Base-by-base conservation (phyloP, 495 filamentous ascomycete genomes). In the Penicillium lividum region DNA sequence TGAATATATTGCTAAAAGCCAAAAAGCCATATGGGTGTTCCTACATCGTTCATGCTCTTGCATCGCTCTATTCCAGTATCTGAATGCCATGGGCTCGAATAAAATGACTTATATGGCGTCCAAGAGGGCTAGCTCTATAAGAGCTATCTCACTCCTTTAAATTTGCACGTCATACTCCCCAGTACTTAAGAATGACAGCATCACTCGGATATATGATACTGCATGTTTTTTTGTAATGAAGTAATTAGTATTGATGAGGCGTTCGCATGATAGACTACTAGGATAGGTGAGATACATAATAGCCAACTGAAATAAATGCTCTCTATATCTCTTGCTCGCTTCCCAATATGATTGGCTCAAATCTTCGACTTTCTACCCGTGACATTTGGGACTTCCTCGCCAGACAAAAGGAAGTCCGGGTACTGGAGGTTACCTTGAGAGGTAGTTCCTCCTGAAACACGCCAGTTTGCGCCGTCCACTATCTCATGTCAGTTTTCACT, bases 321-420 rank as follows among this genome's bases (percentile, higher is more conserved):
- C 5, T 40, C 38, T 40, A 46, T 46, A 46, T 10, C 16, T 27
- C 7, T 46, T 13, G 3, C 38, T 5, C 13, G 38, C 5, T 40
- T n/a, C 38, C 36, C 13, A n/a, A 40, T 5, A 7, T 40, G 13
- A 40, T 13, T n/a, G 15, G 7, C 43, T 82, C 75, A 88, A 56
- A 89, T 73, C 72, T 88, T 90, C 31, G 83, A 75, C 66, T 81
- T 83, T 58, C 73, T 77, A n/a, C 82, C 82, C 49, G 81, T 83
- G 5, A 85, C 84, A 28, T 83, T 85, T 38, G 73, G 65, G 16
- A 89, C 81, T 0, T 68, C 70, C 48, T 78, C 69, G 40, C 81
- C 84, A 0, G 76, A 79, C 7, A 89, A 70, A 22, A 90, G 73
- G 59, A 85, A 87, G 59, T 87, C 86, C 3, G 87, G 87, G 67